These are phyloP conservation scores for Nemania sp. DNA, from an alignment of 2,329 filamentous ascomycete species.

Conservation along the genomic window DNA sequence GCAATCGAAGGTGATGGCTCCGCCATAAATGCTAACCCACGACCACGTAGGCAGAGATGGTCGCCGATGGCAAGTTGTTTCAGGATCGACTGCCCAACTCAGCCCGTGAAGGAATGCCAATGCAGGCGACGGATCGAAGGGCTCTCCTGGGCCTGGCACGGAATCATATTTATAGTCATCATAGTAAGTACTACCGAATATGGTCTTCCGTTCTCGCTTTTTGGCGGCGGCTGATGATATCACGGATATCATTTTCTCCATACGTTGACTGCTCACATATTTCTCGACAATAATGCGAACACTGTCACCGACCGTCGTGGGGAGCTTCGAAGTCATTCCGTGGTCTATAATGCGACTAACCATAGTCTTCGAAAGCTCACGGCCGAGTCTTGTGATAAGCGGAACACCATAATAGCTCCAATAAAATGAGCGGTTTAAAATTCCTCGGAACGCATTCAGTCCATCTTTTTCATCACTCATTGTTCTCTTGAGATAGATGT, in stretches of 20 bases:
- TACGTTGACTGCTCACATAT: background rate
- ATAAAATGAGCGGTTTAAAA: conserved; percentile 5
- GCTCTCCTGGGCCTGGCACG: conserved; percentile 3
- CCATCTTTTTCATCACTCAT: conserved; percentile 5
- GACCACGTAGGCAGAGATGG: conserved; percentile 10
- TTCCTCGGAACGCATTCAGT: conserved; percentile 11
- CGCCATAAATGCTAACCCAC: conserved; percentile 7
- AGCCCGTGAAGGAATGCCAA: conserved; percentile 2
- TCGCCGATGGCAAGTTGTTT: conserved; percentile 1
- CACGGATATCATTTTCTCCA: conserved; percentile 4
- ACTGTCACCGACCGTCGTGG: background rate
- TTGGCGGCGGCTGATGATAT: background rate
- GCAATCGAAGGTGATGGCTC: background rate
- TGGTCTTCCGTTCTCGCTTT: background rate
- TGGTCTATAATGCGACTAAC: background rate
- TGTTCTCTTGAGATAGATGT: conserved; percentile 6
- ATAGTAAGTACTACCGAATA: conserved; percentile 7
- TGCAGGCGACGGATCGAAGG: background rate
- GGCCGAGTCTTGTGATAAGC: conserved; percentile 7
- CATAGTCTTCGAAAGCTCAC: background rate
- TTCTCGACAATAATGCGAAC: conserved; percentile 3
- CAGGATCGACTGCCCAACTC: background rate
- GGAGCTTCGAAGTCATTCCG: background rate
- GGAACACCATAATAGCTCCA: conserved; percentile 13
- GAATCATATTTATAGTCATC: conserved; percentile 3